phyloP scores from a whole-genome alignment of 495 filamentous ascomycete species.

The Haplographium delicatum region DNA sequence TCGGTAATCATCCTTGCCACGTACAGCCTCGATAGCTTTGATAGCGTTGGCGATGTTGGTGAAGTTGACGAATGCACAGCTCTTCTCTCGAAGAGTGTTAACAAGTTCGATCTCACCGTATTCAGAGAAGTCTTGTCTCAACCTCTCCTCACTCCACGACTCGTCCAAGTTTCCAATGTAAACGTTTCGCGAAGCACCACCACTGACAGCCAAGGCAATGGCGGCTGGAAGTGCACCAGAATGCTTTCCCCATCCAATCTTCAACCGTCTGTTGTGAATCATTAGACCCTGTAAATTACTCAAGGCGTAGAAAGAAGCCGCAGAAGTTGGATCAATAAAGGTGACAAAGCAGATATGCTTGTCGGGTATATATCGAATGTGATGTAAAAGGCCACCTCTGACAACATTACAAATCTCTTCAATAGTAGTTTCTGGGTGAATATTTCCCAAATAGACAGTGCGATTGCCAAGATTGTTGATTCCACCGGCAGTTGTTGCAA shows the following conservation, averaged over 20 bases:
- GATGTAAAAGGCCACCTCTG: slow-evolving; percentile 85
- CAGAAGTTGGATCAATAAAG: slow-evolving; percentile 97
- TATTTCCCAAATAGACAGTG: slow-evolving; percentile 97
- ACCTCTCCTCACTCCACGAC: slow-evolving; percentile 90
- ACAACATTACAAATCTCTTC: slow-evolving; percentile 99
- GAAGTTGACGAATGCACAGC: slow-evolving; percentile 98
- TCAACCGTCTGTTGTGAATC: slow-evolving; percentile 97
- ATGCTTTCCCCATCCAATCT: slow-evolving; percentile 99
- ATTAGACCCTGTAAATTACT: slow-evolving; percentile 96
- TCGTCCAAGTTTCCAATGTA: slow-evolving; percentile 98
- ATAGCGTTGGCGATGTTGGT: slow-evolving; percentile 99
- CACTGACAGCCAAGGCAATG: slow-evolving; percentile 92
- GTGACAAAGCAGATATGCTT: slow-evolving; percentile 99
- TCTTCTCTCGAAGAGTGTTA: slow-evolving; percentile 96
- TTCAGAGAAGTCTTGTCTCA: slow-evolving; percentile 95
- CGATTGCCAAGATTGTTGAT: slow-evolving; percentile 96
- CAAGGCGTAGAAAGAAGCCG: slow-evolving; percentile 94
- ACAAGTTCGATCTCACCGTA: slow-evolving; percentile 98
- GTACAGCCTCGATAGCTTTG: slow-evolving; percentile 95
- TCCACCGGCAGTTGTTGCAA: slow-evolving; percentile 92
- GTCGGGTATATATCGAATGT: slow-evolving; percentile 98
- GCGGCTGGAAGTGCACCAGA: slow-evolving; percentile 94
- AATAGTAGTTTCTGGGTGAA: slow-evolving; percentile 96
- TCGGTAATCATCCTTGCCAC: slow-evolving; percentile 90
- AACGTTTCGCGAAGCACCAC: slow-evolving; percentile 92